Evolutionary conservation across 345 rosid species (phyloP), one percentile per base, ranked within the genome.

Genomic region (Psidium guajava): DNA sequence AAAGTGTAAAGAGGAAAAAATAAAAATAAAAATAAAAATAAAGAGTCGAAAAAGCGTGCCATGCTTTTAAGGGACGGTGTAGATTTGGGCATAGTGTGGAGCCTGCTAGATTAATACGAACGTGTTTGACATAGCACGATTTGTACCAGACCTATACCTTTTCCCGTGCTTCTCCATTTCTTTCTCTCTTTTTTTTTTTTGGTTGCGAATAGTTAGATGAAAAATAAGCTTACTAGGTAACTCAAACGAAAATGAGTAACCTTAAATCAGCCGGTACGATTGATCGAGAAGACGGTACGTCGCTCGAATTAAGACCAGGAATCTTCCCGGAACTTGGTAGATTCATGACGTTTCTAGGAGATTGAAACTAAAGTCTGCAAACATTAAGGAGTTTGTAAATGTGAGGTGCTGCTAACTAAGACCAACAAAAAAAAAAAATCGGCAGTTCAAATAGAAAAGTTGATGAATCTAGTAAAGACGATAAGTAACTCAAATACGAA

Each of bases 61-160:
- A 2, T 69, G 47, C 22, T 18, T 36, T 69, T 36, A 2, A 18
- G 24, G 47, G 47, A 4, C 36, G 47, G 47, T 69, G 7, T 69
- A 69, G 47, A 18, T 69, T 69, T 36, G 47, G 20, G 80, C 47
- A 36, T 18, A 9, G 47, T 21, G 3, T 69, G 36, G 80, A 36
- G 80, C 18, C 25, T 20, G 25, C 13, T 36, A 36, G 14, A 64
- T 32, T 64, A 32, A 15, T 64, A 16, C 3, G 16, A 16, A 64
- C 24, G 1, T 10, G 0, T 28, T 32, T 64, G 25, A 9, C 5
- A 32, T 5, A 3, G 36, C 11, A 21, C 7, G 0, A 6, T 53
- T 53, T 53, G 20, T 5, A 16, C 54, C 0, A 16, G 7, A 16
- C 54, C 20, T 52, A 52, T 52, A 15, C 14, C 18, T 15, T 52